Percentiles rank a stretch among this genome's conserved stretches.
Evolutionary conservation across 768 basidiomycete genomes (phyloP).

Genomic region (Leucosporidium yakuticum): DNA sequence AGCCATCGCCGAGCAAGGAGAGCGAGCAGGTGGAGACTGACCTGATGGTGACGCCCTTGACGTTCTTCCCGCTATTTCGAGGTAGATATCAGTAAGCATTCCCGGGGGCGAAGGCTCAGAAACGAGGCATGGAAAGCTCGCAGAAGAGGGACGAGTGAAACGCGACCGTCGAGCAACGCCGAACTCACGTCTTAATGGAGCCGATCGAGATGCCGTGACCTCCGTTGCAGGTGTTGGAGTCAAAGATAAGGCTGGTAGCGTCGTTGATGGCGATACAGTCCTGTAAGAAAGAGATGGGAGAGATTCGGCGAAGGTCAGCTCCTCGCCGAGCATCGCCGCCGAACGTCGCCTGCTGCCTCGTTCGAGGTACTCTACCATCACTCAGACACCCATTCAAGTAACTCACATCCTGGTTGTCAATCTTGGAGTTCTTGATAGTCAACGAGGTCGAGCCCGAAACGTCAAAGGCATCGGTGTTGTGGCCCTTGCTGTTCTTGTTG

Average conservation of each 20-base stretch:
- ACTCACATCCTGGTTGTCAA: slow-evolving; percentile 9
- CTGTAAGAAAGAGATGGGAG: background rate
- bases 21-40: background rate
- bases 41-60: slow-evolving; percentile 14
- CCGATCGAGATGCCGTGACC: slow-evolving; percentile 65
- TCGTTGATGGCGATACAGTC: slow-evolving; percentile 12
- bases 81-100: too few relatives aligned
- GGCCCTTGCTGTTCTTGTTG: background rate
- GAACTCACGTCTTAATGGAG: slow-evolving; percentile 21
- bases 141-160: too few relatives aligned
- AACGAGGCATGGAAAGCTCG: too few relatives aligned
- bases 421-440: background rate
- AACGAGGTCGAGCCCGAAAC: background rate
- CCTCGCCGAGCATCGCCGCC: too few relatives aligned
- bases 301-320: background rate
- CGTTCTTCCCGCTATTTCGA: slow-evolving; percentile 14
- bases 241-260: background rate
- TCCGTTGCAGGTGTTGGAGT: slow-evolving; percentile 31
- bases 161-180: background rate
- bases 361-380: too few relatives aligned
- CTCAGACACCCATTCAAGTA: too few relatives aligned
- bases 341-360: too few relatives aligned
- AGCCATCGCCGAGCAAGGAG: background rate
- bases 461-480: slow-evolving; percentile 9
- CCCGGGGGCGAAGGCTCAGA: too few relatives aligned